A percentile compares a stretch with the other conserved stretches of the same genome.
Conservation (phyloP, 441 rosid species). For the Brassica balearica region DNA sequence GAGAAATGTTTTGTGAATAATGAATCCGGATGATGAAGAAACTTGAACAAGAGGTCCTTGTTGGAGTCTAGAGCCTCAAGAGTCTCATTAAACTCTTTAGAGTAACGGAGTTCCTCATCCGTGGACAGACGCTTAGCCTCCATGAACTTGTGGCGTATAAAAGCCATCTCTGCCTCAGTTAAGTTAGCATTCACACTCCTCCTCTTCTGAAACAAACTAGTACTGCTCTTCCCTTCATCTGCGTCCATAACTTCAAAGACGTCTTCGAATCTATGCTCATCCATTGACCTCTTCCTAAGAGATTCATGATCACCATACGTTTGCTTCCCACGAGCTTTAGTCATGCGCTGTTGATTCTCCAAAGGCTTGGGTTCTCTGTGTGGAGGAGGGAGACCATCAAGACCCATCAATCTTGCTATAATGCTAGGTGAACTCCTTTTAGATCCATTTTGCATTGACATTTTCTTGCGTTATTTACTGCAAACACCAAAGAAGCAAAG, state of each 20-base stretch:
- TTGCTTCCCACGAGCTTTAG: constrained; percentile 50
- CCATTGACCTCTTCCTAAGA: constrained; percentile 63
- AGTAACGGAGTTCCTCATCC: constrained; percentile 63
- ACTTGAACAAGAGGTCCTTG: constrained; percentile 66
- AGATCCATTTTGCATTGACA: constrained; percentile 49
- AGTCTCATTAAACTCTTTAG: constrained; percentile 65
- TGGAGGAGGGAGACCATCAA: constrained; percentile 71
- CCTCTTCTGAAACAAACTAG: constrained; percentile 40
- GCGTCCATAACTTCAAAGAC: constrained; percentile 79
- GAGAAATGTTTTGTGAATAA: constrained; percentile 67
- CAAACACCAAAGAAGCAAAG: no score
- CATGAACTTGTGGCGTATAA: constrained; percentile 64
- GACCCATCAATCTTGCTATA: constrained; percentile 89
- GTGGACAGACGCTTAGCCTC: constrained; percentile 71
- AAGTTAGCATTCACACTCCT: constrained; percentile 42
- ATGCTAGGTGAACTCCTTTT: constrained; percentile 66
- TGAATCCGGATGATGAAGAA: constrained; percentile 80
- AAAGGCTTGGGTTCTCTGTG: constrained; percentile 47
- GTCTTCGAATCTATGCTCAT: constrained; percentile 82
- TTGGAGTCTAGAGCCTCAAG: constrained; percentile 76
- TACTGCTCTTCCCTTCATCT: constrained; percentile 47
- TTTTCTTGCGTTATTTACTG: no score
- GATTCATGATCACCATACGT: constrained; percentile 52
- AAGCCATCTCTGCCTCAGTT: constrained; percentile 63
- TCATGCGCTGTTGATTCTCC: constrained; percentile 42